A percentile compares a stretch with the other conserved stretches of the same genome.
phyloP scores from a whole-genome alignment of 1,284 basidiomycete genomes.

The Cutaneotrichosporon sp. region DNA sequence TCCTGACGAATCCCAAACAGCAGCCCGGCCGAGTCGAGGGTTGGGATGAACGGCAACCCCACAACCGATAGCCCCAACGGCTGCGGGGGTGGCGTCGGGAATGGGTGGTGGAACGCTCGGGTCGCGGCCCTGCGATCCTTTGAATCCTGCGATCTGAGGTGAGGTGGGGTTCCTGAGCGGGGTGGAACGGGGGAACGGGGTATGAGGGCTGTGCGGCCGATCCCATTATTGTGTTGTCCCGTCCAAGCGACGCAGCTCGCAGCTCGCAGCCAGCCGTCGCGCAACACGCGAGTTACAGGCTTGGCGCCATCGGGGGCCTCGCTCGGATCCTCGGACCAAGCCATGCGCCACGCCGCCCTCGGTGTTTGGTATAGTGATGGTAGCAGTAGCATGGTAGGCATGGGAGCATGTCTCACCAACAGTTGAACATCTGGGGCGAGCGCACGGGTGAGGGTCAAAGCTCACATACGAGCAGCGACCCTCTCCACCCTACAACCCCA shows the following conservation, averaged over 20 bases:
- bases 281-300: too few species aligned
- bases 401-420: neutral
- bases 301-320: neutral
- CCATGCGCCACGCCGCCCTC: neutral
- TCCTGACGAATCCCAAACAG: neutral
- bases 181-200: too few species aligned
- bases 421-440: neutral
- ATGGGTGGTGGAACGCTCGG: neutral
- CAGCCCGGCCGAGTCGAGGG: too few species aligned
- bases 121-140: neutral
- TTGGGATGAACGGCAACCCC: neutral
- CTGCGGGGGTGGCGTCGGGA: conserved; percentile 4
- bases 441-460: neutral
- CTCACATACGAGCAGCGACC: too few species aligned
- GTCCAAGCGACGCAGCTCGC: neutral
- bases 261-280: too few species aligned
- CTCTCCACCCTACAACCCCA: neutral
- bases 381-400: too few species aligned
- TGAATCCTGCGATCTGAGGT: neutral
- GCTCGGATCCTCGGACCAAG: neutral
- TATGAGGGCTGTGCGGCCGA: neutral
- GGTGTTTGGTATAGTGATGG: neutral
- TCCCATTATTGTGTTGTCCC: neutral
- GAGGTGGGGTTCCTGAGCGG: neutral
- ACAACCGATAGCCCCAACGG: neutral